phyloP scores from a whole-genome alignment of 169 alveolate genomes.

The Plasmodium relictum region DNA sequence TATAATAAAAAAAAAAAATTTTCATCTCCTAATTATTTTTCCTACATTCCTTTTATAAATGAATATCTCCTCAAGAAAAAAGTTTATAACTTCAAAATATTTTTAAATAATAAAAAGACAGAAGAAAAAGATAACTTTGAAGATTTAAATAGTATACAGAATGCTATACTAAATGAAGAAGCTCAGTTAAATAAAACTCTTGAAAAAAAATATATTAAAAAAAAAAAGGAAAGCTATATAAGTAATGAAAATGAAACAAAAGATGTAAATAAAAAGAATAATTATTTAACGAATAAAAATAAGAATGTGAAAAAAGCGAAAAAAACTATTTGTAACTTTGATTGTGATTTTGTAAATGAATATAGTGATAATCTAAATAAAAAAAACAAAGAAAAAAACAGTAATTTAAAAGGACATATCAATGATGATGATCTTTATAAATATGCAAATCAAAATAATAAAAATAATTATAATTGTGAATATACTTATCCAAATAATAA shows the following conservation, averaged over 20 bases:
- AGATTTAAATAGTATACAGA: neutral
- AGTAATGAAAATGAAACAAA: neutral
- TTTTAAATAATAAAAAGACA: conserved; percentile 7
- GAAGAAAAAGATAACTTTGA: neutral
- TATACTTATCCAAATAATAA: too few relatives aligned
- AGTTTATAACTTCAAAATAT: conserved; percentile 6
- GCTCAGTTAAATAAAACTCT: neutral
- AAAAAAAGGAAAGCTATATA: neutral
- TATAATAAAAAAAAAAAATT: conserved; percentile 6
- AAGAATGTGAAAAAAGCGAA: too few relatives aligned
- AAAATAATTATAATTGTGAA: too few relatives aligned
- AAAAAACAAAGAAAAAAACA: too few relatives aligned
- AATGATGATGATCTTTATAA: too few relatives aligned
- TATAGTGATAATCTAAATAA: too few relatives aligned
- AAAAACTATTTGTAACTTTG: too few relatives aligned
- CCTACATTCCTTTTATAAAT: conserved; percentile 13
- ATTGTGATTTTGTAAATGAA: too few relatives aligned
- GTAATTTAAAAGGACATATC: too few relatives aligned
- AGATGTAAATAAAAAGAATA: neutral
- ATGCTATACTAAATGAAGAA: neutral
- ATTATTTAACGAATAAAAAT: too few relatives aligned
- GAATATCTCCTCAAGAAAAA: conserved; percentile 9
- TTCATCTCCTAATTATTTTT: conserved; percentile 5
- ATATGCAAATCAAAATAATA: neutral
- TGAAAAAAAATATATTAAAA: neutral